These are phyloP conservation scores for Cordyceps tenuipes DNA, from an alignment of 2,329 filamentous ascomycete genomes.

Conservation along the genomic window DNA sequence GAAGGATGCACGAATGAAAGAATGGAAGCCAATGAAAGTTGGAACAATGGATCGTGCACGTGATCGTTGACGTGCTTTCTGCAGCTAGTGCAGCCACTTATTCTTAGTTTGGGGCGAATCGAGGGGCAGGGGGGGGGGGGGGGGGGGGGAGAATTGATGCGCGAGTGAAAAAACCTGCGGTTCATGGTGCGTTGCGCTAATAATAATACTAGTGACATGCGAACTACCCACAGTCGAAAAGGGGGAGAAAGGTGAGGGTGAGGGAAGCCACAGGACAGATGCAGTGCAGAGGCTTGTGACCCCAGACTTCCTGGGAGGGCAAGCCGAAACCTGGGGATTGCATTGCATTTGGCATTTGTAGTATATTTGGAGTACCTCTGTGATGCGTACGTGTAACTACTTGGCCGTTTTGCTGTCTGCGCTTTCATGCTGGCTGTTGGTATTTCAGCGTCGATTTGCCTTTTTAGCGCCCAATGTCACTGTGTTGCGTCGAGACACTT, in stretches of 20 bases:
- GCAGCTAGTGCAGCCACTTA: background rate
- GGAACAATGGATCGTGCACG: background rate
- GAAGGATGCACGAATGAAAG: too few species aligned
- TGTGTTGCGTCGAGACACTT: background rate
- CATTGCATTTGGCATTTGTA: background rate
- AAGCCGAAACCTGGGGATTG: background rate
- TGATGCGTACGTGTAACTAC: too few species aligned
- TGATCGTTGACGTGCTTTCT: conserved; percentile 4
- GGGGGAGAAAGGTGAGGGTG: background rate
- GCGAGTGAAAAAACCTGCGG: background rate
- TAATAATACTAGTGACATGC: conserved; percentile 1
- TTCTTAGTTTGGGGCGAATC: background rate
- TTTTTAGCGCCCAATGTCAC: background rate
- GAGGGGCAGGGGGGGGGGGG: background rate
- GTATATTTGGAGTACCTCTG: too few species aligned
- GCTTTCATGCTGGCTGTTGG: too few species aligned
- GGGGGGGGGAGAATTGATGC: background rate
- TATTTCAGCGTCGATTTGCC: too few species aligned
- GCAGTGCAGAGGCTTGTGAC: background rate
- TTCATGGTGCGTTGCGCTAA: background rate
- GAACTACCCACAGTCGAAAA: conserved; percentile 8
- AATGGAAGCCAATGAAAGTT: background rate
- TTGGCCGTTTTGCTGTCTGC: too few species aligned
- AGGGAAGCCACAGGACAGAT: background rate
- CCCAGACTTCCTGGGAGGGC: background rate